Evolutionary conservation across 1,284 basidiomycete species (phyloP), one percentile per base, ranked within the genome.

Genomic region (Austropuccinia psidii): DNA sequence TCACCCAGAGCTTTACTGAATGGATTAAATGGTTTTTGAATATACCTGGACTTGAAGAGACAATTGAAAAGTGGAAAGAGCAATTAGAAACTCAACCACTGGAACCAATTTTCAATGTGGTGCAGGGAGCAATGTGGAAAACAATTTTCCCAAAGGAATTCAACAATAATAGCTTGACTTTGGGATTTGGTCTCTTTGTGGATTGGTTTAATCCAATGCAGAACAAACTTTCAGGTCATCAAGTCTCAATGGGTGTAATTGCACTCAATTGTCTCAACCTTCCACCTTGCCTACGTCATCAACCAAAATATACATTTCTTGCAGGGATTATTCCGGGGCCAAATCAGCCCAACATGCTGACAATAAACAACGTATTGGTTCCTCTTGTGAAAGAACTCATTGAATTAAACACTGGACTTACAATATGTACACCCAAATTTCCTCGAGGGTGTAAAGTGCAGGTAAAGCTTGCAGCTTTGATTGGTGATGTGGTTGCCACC

Each of bases 161-260:
- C n/a, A n/a, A n/a, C n/a, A n/a, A n/a, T n/a, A n/a, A n/a, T n/a
- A n/a, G 43, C 5, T 35, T 66, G 31, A 49, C 31, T n/a, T 35
- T 66, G 2, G 39, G 33, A 9, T 58, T 69, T 49, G 55, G 52
- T 5, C 41, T 69, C 17, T 58, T 58, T 49, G 27, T 58, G n/a
- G 54, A 69, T 35, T 69, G 67, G 67, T 69, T 69, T 29, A 69
- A 69, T 35, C 67, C 39, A 4, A 21, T n/a, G n/a, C 52, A 54
- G 11, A 69, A 69, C 54, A 69, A 69, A 37, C 19, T 33, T 29
- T 29, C 29, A n/a, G 67, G 67, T 27, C 41, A 55, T 4, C 52
- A 57, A 6, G 7, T 24, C 37, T 69, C 54, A 0, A n/a, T 69
- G 37, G 67, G 67, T 1, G 24, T 55, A 13, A 55, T 69, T 33